Percentiles rank a stretch among this genome's conserved stretches.
Conservation (phyloP, 140 eudicot genomes). For the Flaveria floridana region DNA sequence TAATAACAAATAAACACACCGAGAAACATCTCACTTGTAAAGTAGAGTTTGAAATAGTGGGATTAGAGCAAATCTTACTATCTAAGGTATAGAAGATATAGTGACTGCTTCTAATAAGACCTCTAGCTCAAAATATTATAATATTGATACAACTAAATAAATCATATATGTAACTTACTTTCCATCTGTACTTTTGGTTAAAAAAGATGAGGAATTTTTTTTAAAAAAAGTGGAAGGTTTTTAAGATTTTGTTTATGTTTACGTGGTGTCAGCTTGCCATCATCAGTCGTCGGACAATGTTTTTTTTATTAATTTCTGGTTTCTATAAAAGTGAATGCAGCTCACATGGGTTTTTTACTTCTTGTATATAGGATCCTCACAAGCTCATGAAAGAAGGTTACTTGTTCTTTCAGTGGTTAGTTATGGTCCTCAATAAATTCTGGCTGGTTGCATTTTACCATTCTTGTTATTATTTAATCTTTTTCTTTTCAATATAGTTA, state of each 20-base stretch:
- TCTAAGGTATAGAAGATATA: no score
- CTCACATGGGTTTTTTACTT: slow-evolving; percentile 39
- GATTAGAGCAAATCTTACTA: no score
- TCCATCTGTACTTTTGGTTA: slow-evolving; percentile 8
- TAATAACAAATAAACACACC: no score
- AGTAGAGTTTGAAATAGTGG: no score
- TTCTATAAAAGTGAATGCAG: slow-evolving; percentile 30
- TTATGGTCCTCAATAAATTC: slow-evolving; percentile 35
- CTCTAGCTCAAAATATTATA: not conserved
- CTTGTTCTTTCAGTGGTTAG: slow-evolving; percentile 27
- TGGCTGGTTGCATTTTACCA: slow-evolving; percentile 23
- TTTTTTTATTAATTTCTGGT: slow-evolving; percentile 4
- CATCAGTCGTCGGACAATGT: slow-evolving; percentile 11
- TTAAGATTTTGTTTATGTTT: slow-evolving; percentile 21
- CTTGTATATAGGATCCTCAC: slow-evolving; percentile 26
- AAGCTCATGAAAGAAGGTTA: slow-evolving; percentile 28
- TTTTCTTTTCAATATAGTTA: not conserved
- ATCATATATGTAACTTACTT: not conserved
- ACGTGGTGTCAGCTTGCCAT: slow-evolving; percentile 18
- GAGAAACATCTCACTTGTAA: no score
- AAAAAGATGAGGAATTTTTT: not conserved
- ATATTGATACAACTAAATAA: not conserved
- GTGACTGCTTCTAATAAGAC: no score
- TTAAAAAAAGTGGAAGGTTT: not conserved
- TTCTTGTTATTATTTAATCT: slow-evolving; percentile 14